These are phyloP conservation scores for Xylaria sp. DNA, from an alignment of 2,329 filamentous ascomycete species.

Conservation along the genomic window DNA sequence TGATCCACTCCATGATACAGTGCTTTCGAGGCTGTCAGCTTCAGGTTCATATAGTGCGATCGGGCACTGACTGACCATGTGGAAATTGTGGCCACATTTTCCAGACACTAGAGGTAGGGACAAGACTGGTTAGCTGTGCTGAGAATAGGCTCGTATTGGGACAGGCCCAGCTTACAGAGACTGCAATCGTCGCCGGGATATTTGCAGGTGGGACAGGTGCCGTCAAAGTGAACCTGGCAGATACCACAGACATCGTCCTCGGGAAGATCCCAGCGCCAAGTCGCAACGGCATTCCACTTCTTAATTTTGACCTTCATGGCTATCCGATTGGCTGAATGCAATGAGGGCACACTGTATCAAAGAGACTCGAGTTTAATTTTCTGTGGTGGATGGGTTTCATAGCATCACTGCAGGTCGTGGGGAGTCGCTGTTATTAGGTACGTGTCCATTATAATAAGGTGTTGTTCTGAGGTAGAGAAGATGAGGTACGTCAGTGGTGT, in stretches of 20 bases:
- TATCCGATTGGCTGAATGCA: slow-evolving; percentile 7
- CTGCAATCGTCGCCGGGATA: slow-evolving; percentile 97
- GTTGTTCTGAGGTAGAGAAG: slow-evolving; percentile 1
- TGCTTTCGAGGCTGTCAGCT: slow-evolving; percentile 67
- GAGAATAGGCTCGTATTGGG: background rate
- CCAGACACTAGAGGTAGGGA: slow-evolving; percentile 75
- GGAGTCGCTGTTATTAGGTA: background rate
- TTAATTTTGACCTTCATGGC: slow-evolving; percentile 95
- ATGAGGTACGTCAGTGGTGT: background rate
- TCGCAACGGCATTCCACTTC: slow-evolving; percentile 92
- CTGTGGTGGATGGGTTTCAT: background rate
- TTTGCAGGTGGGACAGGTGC: slow-evolving; percentile 97
- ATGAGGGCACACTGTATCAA: background rate
- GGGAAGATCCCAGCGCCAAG: slow-evolving; percentile 97
- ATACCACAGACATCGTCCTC: slow-evolving; percentile 99
- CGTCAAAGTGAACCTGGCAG: slow-evolving; percentile 97
- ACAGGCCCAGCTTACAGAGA: slow-evolving; percentile 71
- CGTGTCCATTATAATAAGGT: background rate
- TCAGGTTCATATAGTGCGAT: slow-evolving; percentile 44
- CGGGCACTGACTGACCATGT: slow-evolving; percentile 78
- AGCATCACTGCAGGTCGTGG: background rate
- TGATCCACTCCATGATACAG: slow-evolving; percentile 95
- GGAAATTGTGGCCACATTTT: slow-evolving; percentile 97
- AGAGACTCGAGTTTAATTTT: background rate
- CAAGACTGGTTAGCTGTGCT: slow-evolving; percentile 1